Percentiles rank a stretch among this genome's conserved stretches.
phyloP scores from a whole-genome alignment of 495 filamentous ascomycete genomes.

The Penicillium taxi region DNA sequence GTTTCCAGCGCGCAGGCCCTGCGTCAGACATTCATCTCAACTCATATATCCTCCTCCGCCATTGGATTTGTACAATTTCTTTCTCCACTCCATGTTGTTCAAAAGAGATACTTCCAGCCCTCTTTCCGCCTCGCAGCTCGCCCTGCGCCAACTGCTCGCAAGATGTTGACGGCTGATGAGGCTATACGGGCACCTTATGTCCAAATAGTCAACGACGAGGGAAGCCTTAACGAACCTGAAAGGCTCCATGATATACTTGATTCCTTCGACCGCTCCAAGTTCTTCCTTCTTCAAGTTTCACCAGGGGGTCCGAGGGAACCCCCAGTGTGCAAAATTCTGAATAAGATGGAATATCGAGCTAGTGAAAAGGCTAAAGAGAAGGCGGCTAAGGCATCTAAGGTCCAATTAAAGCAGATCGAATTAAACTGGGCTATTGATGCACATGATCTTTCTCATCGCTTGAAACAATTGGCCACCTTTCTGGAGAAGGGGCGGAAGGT shows the following conservation, averaged over 20 bases:
- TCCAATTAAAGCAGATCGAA: conserved; percentile 60
- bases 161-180: conserved; percentile 35
- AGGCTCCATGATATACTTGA: conserved; percentile 36
- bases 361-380: conserved; percentile 37
- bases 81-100: conserved; percentile 3
- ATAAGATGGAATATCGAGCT: conserved; percentile 38
- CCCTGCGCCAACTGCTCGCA: conserved; percentile 5
- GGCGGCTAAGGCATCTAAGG: conserved; percentile 24
- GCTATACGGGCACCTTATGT: conserved; percentile 48
- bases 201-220: conserved; percentile 45
- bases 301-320: conserved; percentile 17
- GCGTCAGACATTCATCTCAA: conserved; percentile 28
- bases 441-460: conserved; percentile 55
- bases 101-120: conserved; percentile 10
- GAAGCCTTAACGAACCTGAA: conserved; percentile 39
- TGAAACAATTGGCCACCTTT: conserved; percentile 53
- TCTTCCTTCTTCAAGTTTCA: conserved; percentile 54
- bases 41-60: conserved; percentile 13
- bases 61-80: conserved; percentile 11
- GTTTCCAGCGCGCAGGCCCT: conserved; percentile 32
- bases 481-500: conserved; percentile 56
- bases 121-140: conserved; percentile 6
- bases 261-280: conserved; percentile 37
- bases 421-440: conserved; percentile 73
- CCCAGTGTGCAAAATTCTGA: conserved; percentile 61